phyloP scores from a whole-genome alignment of 495 filamentous ascomycete genomes.

The Penicillium cosmopolitanum region DNA sequence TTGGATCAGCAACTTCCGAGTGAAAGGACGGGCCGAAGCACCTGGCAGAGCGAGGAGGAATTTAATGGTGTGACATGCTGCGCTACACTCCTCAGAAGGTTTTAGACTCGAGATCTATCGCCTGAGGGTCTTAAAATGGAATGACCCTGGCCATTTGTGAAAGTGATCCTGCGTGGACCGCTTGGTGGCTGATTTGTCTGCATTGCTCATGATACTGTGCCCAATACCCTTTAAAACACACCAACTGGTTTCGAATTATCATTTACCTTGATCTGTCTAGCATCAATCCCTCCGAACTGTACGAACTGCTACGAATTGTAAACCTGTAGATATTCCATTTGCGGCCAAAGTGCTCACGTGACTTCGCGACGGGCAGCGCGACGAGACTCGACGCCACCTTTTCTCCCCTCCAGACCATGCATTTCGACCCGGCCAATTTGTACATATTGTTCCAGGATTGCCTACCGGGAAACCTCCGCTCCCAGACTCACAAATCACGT shows the following conservation, averaged over 20 bases:
- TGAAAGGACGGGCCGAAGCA: neutral
- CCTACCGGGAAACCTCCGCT: neutral
- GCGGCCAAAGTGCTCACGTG: constrained; percentile 31
- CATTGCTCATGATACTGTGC: constrained; percentile 14
- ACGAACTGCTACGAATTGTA: no score
- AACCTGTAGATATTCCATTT: neutral
- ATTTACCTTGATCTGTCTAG: neutral
- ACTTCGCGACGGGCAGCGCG: constrained; percentile 43
- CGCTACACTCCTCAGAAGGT: neutral
- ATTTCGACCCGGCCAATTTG: constrained; percentile 8
- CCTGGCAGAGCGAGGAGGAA: neutral
- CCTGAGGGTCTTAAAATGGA: neutral
- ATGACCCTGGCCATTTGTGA: neutral
- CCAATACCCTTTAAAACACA: constrained; percentile 19
- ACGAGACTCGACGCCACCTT: constrained; percentile 8
- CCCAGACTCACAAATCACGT: neutral
- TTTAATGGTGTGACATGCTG: neutral
- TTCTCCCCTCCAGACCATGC: neutral
- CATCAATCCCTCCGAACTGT: neutral
- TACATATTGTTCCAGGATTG: constrained; percentile 12
- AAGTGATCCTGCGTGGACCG: neutral
- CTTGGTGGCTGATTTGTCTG: constrained; percentile 4
- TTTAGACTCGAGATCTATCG: neutral
- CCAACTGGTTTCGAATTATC: constrained; percentile 2
- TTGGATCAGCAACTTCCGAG: neutral